Evolutionary conservation across 192 early-diverging fungal species (phyloP), one percentile per base, ranked within the genome.

Genomic region (Entrophospora sp.): DNA sequence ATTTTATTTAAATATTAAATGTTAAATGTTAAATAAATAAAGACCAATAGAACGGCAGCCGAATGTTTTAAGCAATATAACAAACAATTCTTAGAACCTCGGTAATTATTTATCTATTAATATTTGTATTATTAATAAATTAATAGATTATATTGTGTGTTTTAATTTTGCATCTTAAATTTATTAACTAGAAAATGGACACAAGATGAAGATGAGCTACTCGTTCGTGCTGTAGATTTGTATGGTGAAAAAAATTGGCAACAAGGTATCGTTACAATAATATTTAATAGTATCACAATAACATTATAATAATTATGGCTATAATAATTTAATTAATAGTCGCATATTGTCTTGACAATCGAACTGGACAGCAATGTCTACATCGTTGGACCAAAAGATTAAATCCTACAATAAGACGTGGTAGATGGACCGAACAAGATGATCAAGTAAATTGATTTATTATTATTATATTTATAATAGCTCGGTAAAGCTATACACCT

Each of bases 221-320:
- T 91, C 58, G 68, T 40, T 4, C 78, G 83, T 58, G 87, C 86
- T 3, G 87, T 91, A 1, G 78, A 78, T 55, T 43, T 81, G 22
- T 76, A 87, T 30, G 89, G 89, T 44, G 82, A 88, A 36, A 80
- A 80, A 46, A 85, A 87, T 64, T 90, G 88, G 88, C 81, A 85
- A 64, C 81, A 83, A 24, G 61, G 61, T 62, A n/a, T n/a, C n/a
- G n/a, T n/a, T n/a, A n/a, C n/a, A n/a, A n/a, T n/a, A n/a, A n/a
- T n/a, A n/a, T n/a, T n/a, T n/a, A n/a, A n/a, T n/a, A n/a, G n/a
- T n/a, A n/a, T n/a, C n/a, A n/a, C n/a, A n/a, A n/a, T n/a, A n/a
- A n/a, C n/a, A n/a, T n/a, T n/a, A n/a, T n/a, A n/a, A n/a, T n/a
- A n/a, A n/a, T n/a, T n/a, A n/a, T n/a, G n/a, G n/a, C n/a, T n/a